Evolutionary conservation across 805 yeast genomes (phyloP), one percentile per base, ranked within the genome.

Genomic region (Lipomyces lipofer): DNA sequence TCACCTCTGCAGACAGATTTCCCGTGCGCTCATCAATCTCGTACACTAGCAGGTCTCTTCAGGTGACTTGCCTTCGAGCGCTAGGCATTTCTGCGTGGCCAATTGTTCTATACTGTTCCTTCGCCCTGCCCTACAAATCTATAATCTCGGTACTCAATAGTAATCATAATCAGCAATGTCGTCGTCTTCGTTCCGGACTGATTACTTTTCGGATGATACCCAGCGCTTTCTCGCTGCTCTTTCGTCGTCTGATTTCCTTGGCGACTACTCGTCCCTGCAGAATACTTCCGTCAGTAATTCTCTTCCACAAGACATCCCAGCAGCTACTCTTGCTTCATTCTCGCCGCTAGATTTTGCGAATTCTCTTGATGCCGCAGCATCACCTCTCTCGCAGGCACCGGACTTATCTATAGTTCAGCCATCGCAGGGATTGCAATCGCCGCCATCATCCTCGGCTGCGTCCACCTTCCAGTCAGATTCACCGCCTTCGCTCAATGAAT

Each of bases 161-260:
- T n/a, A n/a, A n/a, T n/a, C n/a, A n/a, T n/a, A n/a, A n/a, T n/a
- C n/a, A n/a, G n/a, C n/a, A n/a, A n/a, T n/a, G n/a, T n/a, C n/a
- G n/a, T n/a, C n/a, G n/a, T n/a, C 35, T 30, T n/a, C 12, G n/a
- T 42, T 46, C 32, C 28, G 19, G 28, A 38, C 28, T 36, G 51
- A 42, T 24, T 43, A 40, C 43, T 53, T 52, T 29, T 17, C 47
- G 30, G 62, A 58, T 47, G 60, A 58, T 47, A 47, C 56, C 4
- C 56, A 51, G 56, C 42, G 47, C 17, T 56, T 58, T 28, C 53
- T 58, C 19, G 59, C 55, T 12, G 45, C 62, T n/a, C 51, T 58
- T 29, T 44, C 49, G 28, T 49, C 58, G n/a, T 27, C 60, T n/a
- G 60, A 58, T 28, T 58, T 58, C 39, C 48, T 58, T n/a, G 48